Evolutionary conservation across 306 rosid species (phyloP), one percentile per base, ranked within the genome.

Genomic region (Vigna trinervia): DNA sequence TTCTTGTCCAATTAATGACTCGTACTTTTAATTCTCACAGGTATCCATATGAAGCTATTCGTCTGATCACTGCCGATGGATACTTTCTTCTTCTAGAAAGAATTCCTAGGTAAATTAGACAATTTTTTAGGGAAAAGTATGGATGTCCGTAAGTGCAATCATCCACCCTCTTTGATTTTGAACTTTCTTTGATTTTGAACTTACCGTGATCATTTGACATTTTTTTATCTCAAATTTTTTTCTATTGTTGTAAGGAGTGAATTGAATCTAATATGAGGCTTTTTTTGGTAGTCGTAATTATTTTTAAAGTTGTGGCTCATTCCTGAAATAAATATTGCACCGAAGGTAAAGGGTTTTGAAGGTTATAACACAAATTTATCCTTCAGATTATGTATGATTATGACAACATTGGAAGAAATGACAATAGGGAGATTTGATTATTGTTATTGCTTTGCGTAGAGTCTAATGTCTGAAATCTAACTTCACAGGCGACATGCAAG

Each of bases 11-110:
- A 58, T 79, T 70, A 62, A 60, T 36, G 66, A 83, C 38, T 48
- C 75, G 38, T 74, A 54, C 5, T 71, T 74, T 48, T 58, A 36
- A 66, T 51, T 69, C 8, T 80, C 41, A 28, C 79, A 92, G 98
- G 82, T 94, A 94, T 75, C 97, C 98, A 15, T 94, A 92, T 17
- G 97, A 94, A 85, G 98, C 93, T 56, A 92, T 92, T 76, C 90
- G 47, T 73, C 97, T 94, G 76, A 80, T 85, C 70, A 94, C 98
- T 68, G 74, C 84, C 30, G 98, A 94, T 80, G 98, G 98, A 53
- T 94, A 94, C 86, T 86, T 94, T 82, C 89, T 94, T 78, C 94
- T 92, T 60, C 79, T 94, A 89, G 97, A 94, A 90, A 89, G 98
- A 85, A 89, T 94, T 47, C 98, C 98, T 51, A 89, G 98, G 98